These are phyloP conservation scores for Puccinia polysora DNA, from an alignment of 1,284 basidiomycete species.

Conservation along the genomic window DNA sequence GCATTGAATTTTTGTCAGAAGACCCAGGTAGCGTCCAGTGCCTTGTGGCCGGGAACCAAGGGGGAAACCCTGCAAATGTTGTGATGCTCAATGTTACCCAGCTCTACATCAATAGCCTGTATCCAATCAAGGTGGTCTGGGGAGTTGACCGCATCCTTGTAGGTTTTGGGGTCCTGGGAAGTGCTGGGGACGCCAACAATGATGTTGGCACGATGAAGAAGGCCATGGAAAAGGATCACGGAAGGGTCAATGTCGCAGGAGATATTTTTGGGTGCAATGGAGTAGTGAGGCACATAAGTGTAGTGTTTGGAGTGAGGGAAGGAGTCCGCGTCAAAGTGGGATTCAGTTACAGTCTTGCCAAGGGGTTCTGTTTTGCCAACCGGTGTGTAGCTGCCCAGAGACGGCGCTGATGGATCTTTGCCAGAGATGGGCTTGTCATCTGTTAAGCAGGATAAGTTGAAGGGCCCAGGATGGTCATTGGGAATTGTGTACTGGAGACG, in stretches of 20 bases:
- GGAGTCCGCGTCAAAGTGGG: no score
- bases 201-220: neutral
- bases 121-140: neutral
- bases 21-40: neutral
- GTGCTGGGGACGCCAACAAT: neutral
- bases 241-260: neutral
- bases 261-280: neutral
- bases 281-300: neutral
- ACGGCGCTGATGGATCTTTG: no score
- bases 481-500: no score
- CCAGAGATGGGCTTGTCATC: no score
- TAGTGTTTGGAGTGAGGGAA: no score
- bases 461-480: no score
- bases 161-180: neutral
- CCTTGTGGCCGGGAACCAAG: neutral
- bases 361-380: no score
- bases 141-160: neutral
- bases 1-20: slow-evolving; percentile 7
- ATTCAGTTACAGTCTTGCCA: no score
- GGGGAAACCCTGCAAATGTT: neutral
- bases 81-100: neutral
- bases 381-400: no score
- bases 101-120: neutral
- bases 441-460: no score
- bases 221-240: neutral